These are phyloP conservation scores for Globisporangium spinosum DNA, from an alignment of 352 stramenopile species.

Conservation along the genomic window DNA sequence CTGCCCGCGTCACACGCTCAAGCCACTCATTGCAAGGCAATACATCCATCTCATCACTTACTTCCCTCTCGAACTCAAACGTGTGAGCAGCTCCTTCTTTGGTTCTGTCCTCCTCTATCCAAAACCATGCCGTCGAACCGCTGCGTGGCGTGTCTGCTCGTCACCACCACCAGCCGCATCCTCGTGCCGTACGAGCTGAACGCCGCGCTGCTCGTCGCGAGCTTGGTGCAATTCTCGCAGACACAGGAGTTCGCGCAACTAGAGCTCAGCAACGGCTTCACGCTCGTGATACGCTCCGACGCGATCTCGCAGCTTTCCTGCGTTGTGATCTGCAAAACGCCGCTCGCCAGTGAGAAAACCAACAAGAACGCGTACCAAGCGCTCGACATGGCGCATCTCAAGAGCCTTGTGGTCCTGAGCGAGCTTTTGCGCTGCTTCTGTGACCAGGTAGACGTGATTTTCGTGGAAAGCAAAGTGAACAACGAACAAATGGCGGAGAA, in stretches of 20 bases:
- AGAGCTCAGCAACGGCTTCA: constrained; percentile 35
- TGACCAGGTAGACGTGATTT: constrained; percentile 27
- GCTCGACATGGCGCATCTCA: constrained; percentile 36
- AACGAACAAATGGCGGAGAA: constrained; percentile 36
- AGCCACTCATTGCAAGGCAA: not conserved
- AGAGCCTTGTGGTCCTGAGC: constrained; percentile 41
- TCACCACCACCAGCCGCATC: constrained; percentile 43
- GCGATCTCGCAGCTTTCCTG: constrained; percentile 31
- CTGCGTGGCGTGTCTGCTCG: constrained; percentile 39
- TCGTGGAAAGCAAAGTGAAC: constrained; percentile 26
- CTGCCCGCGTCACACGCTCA: too few species aligned
- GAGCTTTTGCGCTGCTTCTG: constrained; percentile 33
- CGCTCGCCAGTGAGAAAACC: not conserved
- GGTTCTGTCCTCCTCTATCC: not conserved
- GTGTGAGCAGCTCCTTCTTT: too few species aligned
- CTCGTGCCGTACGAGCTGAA: constrained; percentile 48
- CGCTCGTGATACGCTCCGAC: constrained; percentile 36
- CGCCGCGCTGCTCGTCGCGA: constrained; percentile 44
- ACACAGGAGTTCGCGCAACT: constrained; percentile 32
- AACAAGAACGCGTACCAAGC: not conserved
- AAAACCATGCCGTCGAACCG: constrained; percentile 4
- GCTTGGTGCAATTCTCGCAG: constrained; percentile 53
- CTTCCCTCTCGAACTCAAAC: not conserved
- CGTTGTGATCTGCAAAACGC: constrained; percentile 36
- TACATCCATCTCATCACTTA: not conserved